phyloP scores from a whole-genome alignment of 257 asterid species.

The Solanum virginianum region DNA sequence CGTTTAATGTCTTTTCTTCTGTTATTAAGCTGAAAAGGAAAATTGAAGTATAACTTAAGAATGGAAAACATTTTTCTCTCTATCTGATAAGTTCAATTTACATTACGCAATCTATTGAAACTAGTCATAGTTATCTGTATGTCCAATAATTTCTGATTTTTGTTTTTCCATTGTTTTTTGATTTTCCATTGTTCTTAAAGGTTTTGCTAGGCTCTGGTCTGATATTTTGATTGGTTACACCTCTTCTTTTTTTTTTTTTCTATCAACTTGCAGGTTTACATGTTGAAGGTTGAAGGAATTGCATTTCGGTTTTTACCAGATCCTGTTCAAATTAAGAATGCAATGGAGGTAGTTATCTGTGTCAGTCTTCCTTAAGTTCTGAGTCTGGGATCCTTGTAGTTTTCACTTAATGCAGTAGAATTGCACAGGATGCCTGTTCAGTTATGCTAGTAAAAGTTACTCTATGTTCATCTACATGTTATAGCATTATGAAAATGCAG shows the following conservation, averaged over 20 bases:
- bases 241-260: too few relatives aligned
- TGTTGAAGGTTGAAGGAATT: conserved; percentile 97
- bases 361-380: background rate
- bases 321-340: conserved; percentile 84
- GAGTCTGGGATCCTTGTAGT: background rate
- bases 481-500: background rate
- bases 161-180: background rate
- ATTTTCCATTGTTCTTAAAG: background rate
- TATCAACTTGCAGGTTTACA: conserved; percentile 54
- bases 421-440: background rate
- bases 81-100: background rate
- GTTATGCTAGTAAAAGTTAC: background rate
- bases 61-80: background rate
- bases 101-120: background rate
- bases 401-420: background rate
- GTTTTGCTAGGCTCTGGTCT: background rate
- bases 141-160: background rate
- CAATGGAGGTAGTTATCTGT: conserved; percentile 54
- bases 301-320: conserved; percentile 93
- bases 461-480: background rate
- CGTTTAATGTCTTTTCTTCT: background rate
- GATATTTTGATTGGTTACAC: background rate
- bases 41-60: background rate
- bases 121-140: background rate
- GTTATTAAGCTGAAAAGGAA: background rate